These are phyloP conservation scores for Chalciporus sphaerocephalus DNA, from an alignment of 768 basidiomycete species.

Conservation along the genomic window DNA sequence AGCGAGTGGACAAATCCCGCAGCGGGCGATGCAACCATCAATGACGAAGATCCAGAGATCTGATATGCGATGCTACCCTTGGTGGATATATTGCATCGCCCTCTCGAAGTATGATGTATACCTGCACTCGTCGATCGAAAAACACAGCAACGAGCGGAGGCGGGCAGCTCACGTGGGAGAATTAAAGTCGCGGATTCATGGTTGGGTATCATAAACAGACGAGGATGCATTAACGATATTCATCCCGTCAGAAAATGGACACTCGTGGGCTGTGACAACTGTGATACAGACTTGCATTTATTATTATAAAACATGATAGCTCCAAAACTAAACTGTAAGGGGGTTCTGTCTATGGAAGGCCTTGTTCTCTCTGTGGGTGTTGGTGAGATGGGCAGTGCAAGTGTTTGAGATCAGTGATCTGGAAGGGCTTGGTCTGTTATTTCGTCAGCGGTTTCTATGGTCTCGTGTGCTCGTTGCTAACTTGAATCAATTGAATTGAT, in stretches of 20 bases:
- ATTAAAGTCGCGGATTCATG: background rate
- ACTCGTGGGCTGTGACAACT: background rate
- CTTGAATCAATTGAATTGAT: background rate
- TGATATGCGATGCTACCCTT: background rate
- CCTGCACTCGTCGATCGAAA: background rate
- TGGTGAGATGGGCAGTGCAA: constrained; percentile 4
- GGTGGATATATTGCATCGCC: background rate
- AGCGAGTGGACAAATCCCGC: background rate
- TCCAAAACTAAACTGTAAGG: background rate
- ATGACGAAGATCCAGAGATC: background rate
- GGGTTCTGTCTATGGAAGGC: background rate
- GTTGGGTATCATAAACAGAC: background rate
- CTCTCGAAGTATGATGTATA: too few species aligned
- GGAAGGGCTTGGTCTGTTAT: background rate
- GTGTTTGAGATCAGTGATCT: constrained; percentile 6
- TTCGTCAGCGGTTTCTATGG: background rate
- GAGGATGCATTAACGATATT: background rate
- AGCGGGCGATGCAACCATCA: background rate
- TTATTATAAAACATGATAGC: too few species aligned
- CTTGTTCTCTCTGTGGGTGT: background rate
- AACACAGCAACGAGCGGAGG: background rate
- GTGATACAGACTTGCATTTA: background rate
- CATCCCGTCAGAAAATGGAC: background rate
- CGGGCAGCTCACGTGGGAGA: too few species aligned
- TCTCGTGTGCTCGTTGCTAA: background rate